These are phyloP conservation scores for Phytophthora hibernalis DNA, from an alignment of 352 stramenopile genomes.

Conservation along the genomic window DNA sequence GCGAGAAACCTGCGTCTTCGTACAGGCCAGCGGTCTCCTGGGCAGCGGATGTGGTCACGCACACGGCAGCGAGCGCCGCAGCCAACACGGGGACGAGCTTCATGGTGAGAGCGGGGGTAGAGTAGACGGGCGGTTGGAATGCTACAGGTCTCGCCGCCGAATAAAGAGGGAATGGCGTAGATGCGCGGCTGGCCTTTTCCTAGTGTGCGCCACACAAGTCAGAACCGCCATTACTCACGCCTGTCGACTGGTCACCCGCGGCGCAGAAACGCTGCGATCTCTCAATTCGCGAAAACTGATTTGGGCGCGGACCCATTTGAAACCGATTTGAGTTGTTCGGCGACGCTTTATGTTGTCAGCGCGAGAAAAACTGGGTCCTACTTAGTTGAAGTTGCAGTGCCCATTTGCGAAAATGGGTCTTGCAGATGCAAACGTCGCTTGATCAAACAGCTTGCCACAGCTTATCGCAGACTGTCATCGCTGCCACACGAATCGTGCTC, in stretches of 20 bases:
- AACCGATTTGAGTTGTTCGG: background rate
- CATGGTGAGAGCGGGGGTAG: constrained; percentile 23
- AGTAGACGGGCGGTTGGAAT: constrained; percentile 34
- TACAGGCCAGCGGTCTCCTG: background rate
- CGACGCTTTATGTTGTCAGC: background rate
- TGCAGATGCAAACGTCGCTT: background rate
- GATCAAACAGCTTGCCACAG: background rate
- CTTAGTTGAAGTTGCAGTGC: background rate
- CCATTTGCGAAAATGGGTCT: background rate
- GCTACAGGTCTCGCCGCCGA: constrained; percentile 25
- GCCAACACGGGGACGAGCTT: constrained; percentile 44
- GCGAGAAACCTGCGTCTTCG: constrained; percentile 26
- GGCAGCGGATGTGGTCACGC: constrained; percentile 19
- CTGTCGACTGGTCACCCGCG: constrained; percentile 6
- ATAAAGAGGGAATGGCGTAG: constrained; percentile 40
- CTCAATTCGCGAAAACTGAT: background rate
- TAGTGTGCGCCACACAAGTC: constrained; percentile 4
- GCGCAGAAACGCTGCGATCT: background rate
- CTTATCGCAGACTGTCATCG: background rate
- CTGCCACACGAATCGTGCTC: background rate
- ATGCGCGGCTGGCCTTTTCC: background rate
- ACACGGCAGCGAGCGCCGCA: constrained; percentile 33
- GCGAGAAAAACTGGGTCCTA: background rate
- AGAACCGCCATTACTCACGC: constrained; percentile 24
- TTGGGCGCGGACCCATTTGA: constrained; percentile 1